phyloP scores from a whole-genome alignment of 2,329 filamentous ascomycete species.

The Ilyonectria robusta region DNA sequence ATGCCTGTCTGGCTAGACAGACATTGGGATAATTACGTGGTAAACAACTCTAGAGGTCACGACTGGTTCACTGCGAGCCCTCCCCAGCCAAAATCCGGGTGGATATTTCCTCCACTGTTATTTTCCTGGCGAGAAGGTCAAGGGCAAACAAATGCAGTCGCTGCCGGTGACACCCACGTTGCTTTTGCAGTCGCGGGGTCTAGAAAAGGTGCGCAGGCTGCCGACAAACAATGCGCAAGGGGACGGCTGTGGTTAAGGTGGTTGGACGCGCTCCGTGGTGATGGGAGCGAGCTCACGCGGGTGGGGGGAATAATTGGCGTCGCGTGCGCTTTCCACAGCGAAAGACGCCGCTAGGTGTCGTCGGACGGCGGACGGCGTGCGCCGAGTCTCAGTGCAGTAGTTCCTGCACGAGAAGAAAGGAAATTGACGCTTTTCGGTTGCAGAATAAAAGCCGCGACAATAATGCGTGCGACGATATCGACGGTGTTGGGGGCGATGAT shows the following conservation, averaged over 20 bases:
- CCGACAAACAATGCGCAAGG: constrained; percentile 17
- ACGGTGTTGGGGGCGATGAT: constrained; percentile 39
- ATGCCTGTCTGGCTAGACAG: constrained; percentile 45
- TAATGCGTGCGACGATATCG: not conserved
- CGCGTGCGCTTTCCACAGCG: constrained; percentile 23
- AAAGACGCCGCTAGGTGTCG: constrained; percentile 12
- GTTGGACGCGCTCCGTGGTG: constrained; percentile 26
- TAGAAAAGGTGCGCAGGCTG: constrained; percentile 5
- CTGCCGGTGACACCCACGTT: constrained; percentile 2
- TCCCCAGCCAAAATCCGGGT: constrained; percentile 43
- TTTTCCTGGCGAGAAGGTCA: constrained; percentile 36
- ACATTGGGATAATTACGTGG: constrained; percentile 53
- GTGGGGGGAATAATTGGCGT: constrained; percentile 28
- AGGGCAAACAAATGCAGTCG: constrained; percentile 11
- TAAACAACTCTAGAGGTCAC: constrained; percentile 52
- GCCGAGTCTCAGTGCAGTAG: constrained; percentile 2
- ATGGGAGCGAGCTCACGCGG: constrained; percentile 22
- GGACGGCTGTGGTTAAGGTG: constrained; percentile 14
- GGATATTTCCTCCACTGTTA: constrained; percentile 42
- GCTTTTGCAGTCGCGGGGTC: constrained; percentile 28
- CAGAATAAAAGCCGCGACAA: constrained; percentile 9
- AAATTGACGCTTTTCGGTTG: not conserved
- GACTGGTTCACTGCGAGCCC: constrained; percentile 51
- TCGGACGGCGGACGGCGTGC: constrained; percentile 3
- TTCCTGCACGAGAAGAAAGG: constrained; percentile 1